Base-by-base conservation (phyloP, 352 stramenopile species). In the Phytopythium cucurbitacearum region DNA sequence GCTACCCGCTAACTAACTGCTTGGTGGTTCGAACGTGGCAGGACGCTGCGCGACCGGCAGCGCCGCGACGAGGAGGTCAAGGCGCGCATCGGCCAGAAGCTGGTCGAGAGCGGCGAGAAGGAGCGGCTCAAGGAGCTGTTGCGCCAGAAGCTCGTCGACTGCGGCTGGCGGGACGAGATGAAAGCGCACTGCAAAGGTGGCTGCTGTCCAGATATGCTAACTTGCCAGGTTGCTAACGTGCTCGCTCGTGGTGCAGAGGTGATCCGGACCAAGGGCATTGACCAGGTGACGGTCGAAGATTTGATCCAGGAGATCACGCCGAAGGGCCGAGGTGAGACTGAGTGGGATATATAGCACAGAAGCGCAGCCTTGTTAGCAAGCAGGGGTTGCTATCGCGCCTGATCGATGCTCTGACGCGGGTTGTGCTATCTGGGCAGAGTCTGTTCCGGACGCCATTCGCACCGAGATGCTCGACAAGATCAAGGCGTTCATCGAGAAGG, bases 271-370 rank as follows among this genome's bases (percentile, higher is more conserved):
- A 98, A 97, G 56, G 93, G 91, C 16, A 90, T 98, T 51, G 87
- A 98, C 57, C 87, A 97, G 65, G 95, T 98, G 49, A 98, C 90
- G 0, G 89, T 98, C 39, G 94, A 98, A 57, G 91, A 98, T 59
- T 67, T 98, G 43, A 85, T 98, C 15, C 80, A 93, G 32, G 88
- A 97, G 58, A 96, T 98, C 54, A 97, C 87, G 13, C 92, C 89
- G 9, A 81, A 82, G 73, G 91, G 83, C 47, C 71, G 81, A 82
- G 77, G 80, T 91, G 61, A 12, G 9, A 5, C 34, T 11, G n/a
- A n/a, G 10, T 21, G 16, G 21, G 21, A 28, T 28, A 28, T 28
- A 2, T 28, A 28, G 21, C 2, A 28, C 21, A 28, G 21, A 28
- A 28, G 21, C 21, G 21, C 21, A 28, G 2, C 2, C 21, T 28